Base-by-base conservation (phyloP, 2,329 filamentous ascomycete genomes). In the Macrophomina pseudophaseolina region DNA sequence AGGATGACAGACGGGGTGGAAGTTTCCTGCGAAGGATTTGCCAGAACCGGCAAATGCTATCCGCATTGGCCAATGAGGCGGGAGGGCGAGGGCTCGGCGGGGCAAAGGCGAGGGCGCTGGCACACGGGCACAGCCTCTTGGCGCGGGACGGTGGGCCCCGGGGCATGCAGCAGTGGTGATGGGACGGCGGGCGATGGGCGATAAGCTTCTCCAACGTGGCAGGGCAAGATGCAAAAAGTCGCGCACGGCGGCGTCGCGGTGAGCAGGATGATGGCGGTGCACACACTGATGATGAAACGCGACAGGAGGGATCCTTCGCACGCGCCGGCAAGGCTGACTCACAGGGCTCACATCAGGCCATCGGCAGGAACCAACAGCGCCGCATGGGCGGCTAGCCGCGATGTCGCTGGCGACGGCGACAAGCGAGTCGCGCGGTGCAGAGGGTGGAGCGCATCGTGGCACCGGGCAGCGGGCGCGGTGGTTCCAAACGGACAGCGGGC, bases 321-420 rank as follows among this genome's bases (percentile, higher is more conserved):
- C 48, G 48, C 48, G 48, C 30, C 18, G 35, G 53, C 66, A 48
- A 63, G 65, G 66, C 66, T 67, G 66, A 67, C 66, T 67, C 66
- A 67, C 66, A 58, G 66, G 66, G 59, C 59, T 58, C 16, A 58
- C 59, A 64, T 52, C 60, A 53, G 51, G 46, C 60, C 46, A 64
- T 40, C 18, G 40, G 38, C 30, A 33, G 44, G 40, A 46, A 33
- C 54, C 38, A 44, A 44, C 54, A 59, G 38, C 54, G 23, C 23
- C 23, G 23, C 23, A 23, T 23, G 23, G 23, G 23, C 23, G n/a
- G 32, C 33, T 33, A 49, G 46, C 16, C 18, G 59, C 42, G 58
- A 32, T 8, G 8, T 42, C 40, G 44, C n/a, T 46, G 56, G 38
- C 40, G 16, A 30, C 32, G 38, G 16, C 11, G 38, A 33, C 35